Conservation (phyloP, 2,329 filamentous ascomycete genomes). For the Penicillium sp. region DNA sequence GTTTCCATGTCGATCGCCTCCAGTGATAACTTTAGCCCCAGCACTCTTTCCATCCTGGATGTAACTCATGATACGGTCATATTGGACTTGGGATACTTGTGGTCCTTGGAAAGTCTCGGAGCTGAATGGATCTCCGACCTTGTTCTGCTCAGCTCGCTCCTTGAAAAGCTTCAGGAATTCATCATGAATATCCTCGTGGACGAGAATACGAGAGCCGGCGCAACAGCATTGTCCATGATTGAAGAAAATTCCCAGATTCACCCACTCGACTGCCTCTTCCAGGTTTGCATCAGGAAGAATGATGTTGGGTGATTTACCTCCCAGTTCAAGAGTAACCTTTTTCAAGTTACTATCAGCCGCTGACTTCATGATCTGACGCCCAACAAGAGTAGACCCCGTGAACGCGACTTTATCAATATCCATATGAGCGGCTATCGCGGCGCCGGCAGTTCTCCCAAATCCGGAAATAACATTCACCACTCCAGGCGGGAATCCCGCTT, state of each 20-base stretch:
- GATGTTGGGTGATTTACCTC: constrained; percentile 63
- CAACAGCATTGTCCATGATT: constrained; percentile 65
- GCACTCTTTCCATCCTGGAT: constrained; percentile 67
- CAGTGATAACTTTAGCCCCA: constrained; percentile 65
- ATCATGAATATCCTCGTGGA: constrained; percentile 83
- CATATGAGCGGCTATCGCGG: constrained; percentile 63
- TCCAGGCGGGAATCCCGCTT: constrained; percentile 63
- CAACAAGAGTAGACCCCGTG: constrained; percentile 62
- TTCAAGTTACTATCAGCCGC: constrained; percentile 64
- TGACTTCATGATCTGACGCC: constrained; percentile 61
- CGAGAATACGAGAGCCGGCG: constrained; percentile 69
- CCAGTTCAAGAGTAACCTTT: constrained; percentile 66
- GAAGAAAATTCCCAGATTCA: constrained; percentile 53
- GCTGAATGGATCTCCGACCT: constrained; percentile 79
- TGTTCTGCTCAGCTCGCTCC: constrained; percentile 69
- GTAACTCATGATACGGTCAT: constrained; percentile 79
- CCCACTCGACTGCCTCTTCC: constrained; percentile 67
- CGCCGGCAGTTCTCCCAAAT: constrained; percentile 74
- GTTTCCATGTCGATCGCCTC: constrained; percentile 69
- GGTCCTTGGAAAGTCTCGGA: constrained; percentile 81
- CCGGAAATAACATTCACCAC: constrained; percentile 68
- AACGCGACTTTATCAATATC: constrained; percentile 65
- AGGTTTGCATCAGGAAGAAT: constrained; percentile 65
- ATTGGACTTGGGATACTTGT: constrained; percentile 80
- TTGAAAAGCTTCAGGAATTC: constrained; percentile 80